phyloP scores from a whole-genome alignment of 1,284 basidiomycete species.

The Uromyces viciae-fabae region DNA sequence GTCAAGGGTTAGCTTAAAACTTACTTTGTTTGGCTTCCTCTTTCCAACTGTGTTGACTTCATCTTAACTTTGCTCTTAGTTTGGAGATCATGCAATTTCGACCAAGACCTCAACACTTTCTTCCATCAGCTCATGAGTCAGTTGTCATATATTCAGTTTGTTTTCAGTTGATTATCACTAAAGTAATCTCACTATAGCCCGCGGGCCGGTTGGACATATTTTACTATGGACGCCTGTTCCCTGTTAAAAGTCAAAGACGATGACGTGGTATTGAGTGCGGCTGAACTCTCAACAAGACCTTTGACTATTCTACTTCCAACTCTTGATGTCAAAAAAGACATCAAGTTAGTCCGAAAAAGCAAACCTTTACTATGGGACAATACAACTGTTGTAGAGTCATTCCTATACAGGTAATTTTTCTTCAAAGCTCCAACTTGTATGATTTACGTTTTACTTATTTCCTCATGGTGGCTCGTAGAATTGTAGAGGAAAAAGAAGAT shows the following conservation, averaged over 20 bases:
- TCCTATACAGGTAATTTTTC: conserved; percentile 30
- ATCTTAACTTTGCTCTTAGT: background rate
- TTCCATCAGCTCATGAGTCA: background rate
- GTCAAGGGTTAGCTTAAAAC: conserved; percentile 21
- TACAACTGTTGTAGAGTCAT: conserved; percentile 27
- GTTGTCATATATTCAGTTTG: background rate
- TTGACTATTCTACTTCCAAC: conserved; percentile 11
- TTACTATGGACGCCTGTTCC: conserved; percentile 20
- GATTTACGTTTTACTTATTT: background rate
- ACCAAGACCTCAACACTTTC: background rate
- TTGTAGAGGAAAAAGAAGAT: conserved; percentile 27
- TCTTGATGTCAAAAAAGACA: conserved; percentile 26
- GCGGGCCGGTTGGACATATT: background rate
- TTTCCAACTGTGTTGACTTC: background rate
- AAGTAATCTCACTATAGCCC: background rate
- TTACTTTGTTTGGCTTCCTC: background rate
- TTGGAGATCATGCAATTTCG: background rate
- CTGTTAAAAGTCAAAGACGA: background rate
- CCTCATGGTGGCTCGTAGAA: background rate
- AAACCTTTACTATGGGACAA: conserved; percentile 36
- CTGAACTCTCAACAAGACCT: conserved; percentile 20
- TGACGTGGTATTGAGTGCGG: conserved; percentile 16
- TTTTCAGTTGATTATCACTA: background rate
- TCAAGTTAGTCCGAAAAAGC: conserved; percentile 22
- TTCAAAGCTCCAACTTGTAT: background rate